Evolutionary conservation across 228 moss, liverwort and hornwort species (phyloP).

Genomic region (Sphagnum magellanicum): DNA sequence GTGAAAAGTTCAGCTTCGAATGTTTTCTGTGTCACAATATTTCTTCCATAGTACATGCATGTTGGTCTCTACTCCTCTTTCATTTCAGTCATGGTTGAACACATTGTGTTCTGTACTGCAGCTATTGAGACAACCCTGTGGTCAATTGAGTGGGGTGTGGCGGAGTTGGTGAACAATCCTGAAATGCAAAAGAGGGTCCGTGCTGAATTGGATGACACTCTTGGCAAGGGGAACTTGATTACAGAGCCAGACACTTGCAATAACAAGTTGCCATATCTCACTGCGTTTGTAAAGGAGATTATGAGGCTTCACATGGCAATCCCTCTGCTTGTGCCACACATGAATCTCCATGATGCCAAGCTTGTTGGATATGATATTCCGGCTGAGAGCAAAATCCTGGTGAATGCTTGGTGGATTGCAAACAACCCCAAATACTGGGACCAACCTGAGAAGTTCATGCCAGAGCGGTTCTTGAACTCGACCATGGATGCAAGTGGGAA

Average conservation of each 20-base stretch:
- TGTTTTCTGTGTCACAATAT: too few relatives aligned
- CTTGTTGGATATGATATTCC: constrained; percentile 74
- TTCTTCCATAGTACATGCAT: too few relatives aligned
- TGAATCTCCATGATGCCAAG: constrained; percentile 68
- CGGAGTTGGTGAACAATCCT: constrained; percentile 68
- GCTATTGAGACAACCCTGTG: constrained; percentile 84
- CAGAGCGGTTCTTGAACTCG: constrained; percentile 61
- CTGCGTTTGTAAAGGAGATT: constrained; percentile 69
- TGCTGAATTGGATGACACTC: constrained; percentile 43
- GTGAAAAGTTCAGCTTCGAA: too few relatives aligned
- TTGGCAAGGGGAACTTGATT: constrained; percentile 62
- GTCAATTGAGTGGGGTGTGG: constrained; percentile 90
- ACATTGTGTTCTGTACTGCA: constrained; percentile 11
- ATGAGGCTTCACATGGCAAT: constrained; percentile 86
- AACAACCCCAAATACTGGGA: constrained; percentile 73
- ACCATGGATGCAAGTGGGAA: constrained; percentile 65
- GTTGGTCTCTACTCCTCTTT: too few relatives aligned
- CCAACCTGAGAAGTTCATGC: constrained; percentile 63
- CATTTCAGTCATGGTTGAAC: too few relatives aligned
- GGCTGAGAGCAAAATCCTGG: constrained; percentile 76
- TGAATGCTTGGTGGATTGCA: constrained; percentile 85
- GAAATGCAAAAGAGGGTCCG: constrained; percentile 39
- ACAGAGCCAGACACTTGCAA: constrained; percentile 56
- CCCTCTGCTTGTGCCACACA: constrained; percentile 72
- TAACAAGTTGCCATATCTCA: constrained; percentile 62